A percentile compares a stretch with the other conserved stretches of the same genome.
phyloP scores from a whole-genome alignment of 179 eudicot species.

The Spergularia azorica region DNA sequence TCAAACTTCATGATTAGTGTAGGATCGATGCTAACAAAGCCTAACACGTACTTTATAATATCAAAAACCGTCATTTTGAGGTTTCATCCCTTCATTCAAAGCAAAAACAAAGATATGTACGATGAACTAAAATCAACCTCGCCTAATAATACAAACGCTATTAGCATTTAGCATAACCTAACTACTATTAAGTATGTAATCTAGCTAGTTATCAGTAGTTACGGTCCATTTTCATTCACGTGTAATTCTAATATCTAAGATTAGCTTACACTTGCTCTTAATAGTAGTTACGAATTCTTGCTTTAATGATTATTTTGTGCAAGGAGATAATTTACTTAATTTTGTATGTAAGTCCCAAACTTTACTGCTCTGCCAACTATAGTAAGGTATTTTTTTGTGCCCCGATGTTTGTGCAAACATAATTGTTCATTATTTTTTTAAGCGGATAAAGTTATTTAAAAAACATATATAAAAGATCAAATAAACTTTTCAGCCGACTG shows the following conservation, averaged over 20 bases:
- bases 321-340: slow-evolving; percentile 6
- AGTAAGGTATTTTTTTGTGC: slow-evolving; percentile 9
- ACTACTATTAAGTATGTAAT: neutral
- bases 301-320: neutral
- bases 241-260: slow-evolving; percentile 22
- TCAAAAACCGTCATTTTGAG: neutral
- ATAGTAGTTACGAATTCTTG: slow-evolving; percentile 12
- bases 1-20: neutral
- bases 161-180: neutral
- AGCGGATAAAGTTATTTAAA: neutral
- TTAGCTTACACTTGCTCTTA: slow-evolving; percentile 3
- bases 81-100: too few relatives aligned
- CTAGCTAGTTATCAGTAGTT: neutral
- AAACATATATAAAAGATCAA: neutral
- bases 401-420: neutral
- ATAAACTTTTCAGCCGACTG: slow-evolving; percentile 11
- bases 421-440: neutral
- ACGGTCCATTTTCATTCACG: slow-evolving; percentile 30
- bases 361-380: slow-evolving; percentile 22
- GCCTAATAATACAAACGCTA: neutral
- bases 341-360: neutral
- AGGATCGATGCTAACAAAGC: neutral
- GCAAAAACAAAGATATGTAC: neutral
- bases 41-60: neutral
- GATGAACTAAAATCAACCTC: neutral